Evolutionary conservation across 495 filamentous ascomycete species (phyloP), one percentile per base, ranked within the genome.

Genomic region (Cladorrhinum samala): DNA sequence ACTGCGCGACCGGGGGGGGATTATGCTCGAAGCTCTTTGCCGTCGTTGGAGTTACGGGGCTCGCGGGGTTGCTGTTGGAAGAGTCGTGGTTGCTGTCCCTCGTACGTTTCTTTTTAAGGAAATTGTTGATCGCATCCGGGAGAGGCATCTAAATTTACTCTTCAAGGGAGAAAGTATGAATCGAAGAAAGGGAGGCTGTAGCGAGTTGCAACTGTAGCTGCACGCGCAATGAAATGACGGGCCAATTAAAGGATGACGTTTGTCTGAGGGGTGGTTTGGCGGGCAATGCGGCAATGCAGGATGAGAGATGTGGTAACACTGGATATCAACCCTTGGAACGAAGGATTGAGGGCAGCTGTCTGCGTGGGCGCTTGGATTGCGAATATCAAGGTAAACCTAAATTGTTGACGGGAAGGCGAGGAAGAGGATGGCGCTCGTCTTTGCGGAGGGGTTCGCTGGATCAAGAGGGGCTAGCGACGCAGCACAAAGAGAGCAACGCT

Each of bases 71-170:
- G 69, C 81, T 73, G 69, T 77, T 50, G 76, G 78, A 63, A 65
- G 78, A 73, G 75, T 75, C 64, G 67, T 79, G 61, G 67, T 81
- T 73, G 67, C 78, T 63, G 76, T 83, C 69, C 83, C 89, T 95
- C 74, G 92, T 94, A 80, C 89, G 84, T 79, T 94, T 91, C 84
- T 95, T 96, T 81, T 96, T 98, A 65, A 98, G 81, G 64, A 96
- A 86, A 17, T 47, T 47, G 57, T 89, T 87, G 72, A 89, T 77
- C 61, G 71, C 79, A 76, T 84, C 45, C 8, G 14, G 20, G 16
- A 47, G 0, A 47, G 45, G 86, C 86, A 90, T 90, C 68, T 66
- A 68, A 56, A 33, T 38, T 46, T 17, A 52, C 49, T 58, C 25
- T 38, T 24, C 48, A n/a, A 54, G 53, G 59, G 63, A 9, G 52